These are phyloP conservation scores for Macaranga tanarius DNA, from an alignment of 441 rosid species.

Conservation along the genomic window DNA sequence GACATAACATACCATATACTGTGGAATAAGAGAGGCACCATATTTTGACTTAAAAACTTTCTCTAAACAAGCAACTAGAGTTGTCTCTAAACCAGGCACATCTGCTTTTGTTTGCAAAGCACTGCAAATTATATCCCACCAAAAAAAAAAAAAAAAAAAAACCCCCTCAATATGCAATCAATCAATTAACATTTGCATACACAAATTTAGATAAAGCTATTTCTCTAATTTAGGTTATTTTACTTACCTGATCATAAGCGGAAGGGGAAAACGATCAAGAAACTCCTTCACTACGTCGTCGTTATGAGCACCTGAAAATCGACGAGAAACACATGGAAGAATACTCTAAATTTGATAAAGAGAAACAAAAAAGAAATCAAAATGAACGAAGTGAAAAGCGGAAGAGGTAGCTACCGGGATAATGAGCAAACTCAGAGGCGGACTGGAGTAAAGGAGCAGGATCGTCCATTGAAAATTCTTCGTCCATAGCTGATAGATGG, in stretches of 20 bases:
- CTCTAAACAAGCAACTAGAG: conserved; percentile 68
- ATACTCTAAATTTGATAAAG: neutral
- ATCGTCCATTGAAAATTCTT: conserved; percentile 52
- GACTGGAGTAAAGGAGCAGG: conserved; percentile 58
- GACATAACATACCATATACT: conserved; percentile 52
- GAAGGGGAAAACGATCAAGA: conserved; percentile 79
- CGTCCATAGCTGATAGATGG: conserved; percentile 29
- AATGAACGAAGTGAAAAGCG: neutral
- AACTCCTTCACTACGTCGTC: conserved; percentile 68
- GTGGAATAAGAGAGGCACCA: conserved; percentile 77
- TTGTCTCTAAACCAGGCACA: conserved; percentile 51
- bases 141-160: neutral
- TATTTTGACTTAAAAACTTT: conserved; percentile 69
- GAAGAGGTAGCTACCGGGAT: conserved; percentile 46
- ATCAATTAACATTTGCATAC: neutral
- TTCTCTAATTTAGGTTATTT: no score
- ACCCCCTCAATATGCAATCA: neutral
- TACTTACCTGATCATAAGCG: conserved; percentile 65
- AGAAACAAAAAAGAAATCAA: neutral
- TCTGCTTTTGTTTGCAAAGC: conserved; percentile 58
- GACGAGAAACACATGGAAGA: neutral
- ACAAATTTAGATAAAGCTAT: neutral
- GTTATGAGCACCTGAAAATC: conserved; percentile 51
- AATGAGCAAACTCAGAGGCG: conserved; percentile 69
- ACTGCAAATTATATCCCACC: conserved; percentile 33